Evolutionary conservation across 2,329 filamentous ascomycete species (phyloP).

Genomic region (Aspergillus sp.): DNA sequence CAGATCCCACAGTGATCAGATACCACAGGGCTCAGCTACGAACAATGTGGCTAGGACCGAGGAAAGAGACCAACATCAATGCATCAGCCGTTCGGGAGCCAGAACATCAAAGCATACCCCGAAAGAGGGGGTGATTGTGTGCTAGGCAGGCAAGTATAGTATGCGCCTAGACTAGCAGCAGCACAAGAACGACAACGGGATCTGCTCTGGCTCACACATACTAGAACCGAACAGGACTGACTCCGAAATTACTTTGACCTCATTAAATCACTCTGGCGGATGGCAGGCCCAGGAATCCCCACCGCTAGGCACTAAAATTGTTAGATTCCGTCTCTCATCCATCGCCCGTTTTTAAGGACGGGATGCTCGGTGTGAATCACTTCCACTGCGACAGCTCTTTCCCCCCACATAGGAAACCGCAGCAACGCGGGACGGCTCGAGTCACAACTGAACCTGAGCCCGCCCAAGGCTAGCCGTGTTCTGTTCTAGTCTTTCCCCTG

Average conservation of each 20-base stretch:
- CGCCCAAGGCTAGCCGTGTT: neutral
- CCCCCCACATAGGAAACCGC: constrained; percentile 6
- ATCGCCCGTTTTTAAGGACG: constrained; percentile 1
- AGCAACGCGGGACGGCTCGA: constrained; percentile 17
- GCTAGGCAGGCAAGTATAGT: neutral
- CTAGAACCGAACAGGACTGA: constrained; percentile 1
- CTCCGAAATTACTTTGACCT: neutral
- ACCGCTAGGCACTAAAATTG: neutral
- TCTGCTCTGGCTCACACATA: neutral
- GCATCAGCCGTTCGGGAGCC: too few species aligned
- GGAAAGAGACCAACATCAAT: too few species aligned
- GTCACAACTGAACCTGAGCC: constrained; percentile 2
- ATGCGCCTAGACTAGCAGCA: neutral
- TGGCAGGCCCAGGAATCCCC: neutral
- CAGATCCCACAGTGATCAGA: too few species aligned
- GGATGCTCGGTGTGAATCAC: constrained; percentile 1
- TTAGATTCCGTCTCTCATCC: constrained; percentile 1
- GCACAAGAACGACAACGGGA: neutral
- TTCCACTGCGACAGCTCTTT: neutral
- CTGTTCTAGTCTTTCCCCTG: neutral
- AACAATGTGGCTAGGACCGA: too few species aligned
- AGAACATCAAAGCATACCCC: too few species aligned
- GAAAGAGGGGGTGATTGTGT: too few species aligned
- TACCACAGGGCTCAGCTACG: too few species aligned
- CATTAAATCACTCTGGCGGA: neutral